Evolutionary conservation across 768 basidiomycete species (phyloP).

Genomic region (Tylopilus vinaceipallidus): DNA sequence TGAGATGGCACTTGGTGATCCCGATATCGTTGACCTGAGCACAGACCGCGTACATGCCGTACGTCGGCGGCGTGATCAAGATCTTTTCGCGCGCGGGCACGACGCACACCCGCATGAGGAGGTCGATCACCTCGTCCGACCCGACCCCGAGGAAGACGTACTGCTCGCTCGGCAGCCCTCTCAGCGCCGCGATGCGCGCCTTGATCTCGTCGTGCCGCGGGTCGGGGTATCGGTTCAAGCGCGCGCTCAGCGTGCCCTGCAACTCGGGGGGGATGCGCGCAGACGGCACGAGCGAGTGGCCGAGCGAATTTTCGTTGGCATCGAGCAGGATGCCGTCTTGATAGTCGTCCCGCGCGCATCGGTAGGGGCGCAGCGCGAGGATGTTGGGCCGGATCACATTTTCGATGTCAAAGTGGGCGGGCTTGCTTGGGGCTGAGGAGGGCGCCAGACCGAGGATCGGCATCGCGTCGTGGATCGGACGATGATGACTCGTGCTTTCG

Average conservation of each 20-base stretch:
- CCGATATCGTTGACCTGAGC: constrained; percentile 94
- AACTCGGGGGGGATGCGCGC: constrained; percentile 34
- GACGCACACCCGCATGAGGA: constrained; percentile 89
- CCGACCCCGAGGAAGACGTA: constrained; percentile 95
- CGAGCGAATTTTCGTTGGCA: constrained; percentile 96
- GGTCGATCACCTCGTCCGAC: constrained; percentile 94
- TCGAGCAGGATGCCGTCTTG: constrained; percentile 88
- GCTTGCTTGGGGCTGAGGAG: constrained; percentile 44
- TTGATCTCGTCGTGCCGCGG: constrained; percentile 86
- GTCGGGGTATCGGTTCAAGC: constrained; percentile 91
- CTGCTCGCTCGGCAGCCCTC: constrained; percentile 59
- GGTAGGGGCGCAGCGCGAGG: constrained; percentile 86
- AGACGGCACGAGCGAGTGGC: constrained; percentile 65
- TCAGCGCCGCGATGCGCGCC: constrained; percentile 64
- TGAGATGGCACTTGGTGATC: constrained; percentile 73
- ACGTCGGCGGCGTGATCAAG: constrained; percentile 90
- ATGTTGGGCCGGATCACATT: constrained; percentile 91
- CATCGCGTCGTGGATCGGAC: constrained; percentile 41
- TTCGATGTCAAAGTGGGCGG: constrained; percentile 84
- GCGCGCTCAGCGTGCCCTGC: constrained; percentile 41
- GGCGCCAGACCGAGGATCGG: constrained; percentile 60
- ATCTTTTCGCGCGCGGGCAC: constrained; percentile 78
- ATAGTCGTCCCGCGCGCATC: constrained; percentile 97
- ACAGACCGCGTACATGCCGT: constrained; percentile 96
- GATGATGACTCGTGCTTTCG: too few relatives aligned